These are phyloP conservation scores for Strobilomyces dryophilus DNA, from an alignment of 768 basidiomycete genomes.

Conservation along the genomic window DNA sequence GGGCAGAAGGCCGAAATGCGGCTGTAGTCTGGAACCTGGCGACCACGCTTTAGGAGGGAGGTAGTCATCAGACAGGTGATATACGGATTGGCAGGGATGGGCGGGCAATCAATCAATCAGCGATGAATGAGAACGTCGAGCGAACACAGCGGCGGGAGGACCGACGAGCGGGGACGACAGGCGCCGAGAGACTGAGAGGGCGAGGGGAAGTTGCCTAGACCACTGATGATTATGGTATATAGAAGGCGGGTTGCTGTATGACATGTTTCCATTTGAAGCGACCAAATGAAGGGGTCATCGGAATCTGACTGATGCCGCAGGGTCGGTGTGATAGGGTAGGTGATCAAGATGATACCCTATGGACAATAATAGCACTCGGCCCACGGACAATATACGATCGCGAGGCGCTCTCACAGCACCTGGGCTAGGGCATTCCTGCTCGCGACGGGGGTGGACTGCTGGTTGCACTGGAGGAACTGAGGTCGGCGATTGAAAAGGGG, in stretches of 20 bases:
- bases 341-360: slow-evolving; percentile 32
- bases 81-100: slow-evolving; percentile 2
- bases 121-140: neutral
- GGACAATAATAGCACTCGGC: slow-evolving; percentile 17
- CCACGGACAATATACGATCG: slow-evolving; percentile 18
- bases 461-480: neutral
- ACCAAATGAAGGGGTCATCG: slow-evolving; percentile 20
- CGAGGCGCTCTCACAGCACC: slow-evolving; percentile 13
- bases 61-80: slow-evolving; percentile 8
- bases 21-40: slow-evolving; percentile 23
- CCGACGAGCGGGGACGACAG: neutral
- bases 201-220: slow-evolving; percentile 4
- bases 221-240: slow-evolving; percentile 13
- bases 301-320: slow-evolving; percentile 32
- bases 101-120: slow-evolving; percentile 16
- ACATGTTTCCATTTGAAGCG: slow-evolving; percentile 22
- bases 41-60: slow-evolving; percentile 14
- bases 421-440: slow-evolving; percentile 23
- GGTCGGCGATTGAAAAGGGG: slow-evolving; percentile 31
- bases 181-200: neutral
- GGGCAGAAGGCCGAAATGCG: slow-evolving; percentile 10
- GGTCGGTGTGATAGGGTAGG: slow-evolving; percentile 37
- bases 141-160: neutral
- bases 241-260: slow-evolving; percentile 17
- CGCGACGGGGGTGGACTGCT: neutral